phyloP scores from a whole-genome alignment of 306 rosid genomes.

The Acmispon strigosus region DNA sequence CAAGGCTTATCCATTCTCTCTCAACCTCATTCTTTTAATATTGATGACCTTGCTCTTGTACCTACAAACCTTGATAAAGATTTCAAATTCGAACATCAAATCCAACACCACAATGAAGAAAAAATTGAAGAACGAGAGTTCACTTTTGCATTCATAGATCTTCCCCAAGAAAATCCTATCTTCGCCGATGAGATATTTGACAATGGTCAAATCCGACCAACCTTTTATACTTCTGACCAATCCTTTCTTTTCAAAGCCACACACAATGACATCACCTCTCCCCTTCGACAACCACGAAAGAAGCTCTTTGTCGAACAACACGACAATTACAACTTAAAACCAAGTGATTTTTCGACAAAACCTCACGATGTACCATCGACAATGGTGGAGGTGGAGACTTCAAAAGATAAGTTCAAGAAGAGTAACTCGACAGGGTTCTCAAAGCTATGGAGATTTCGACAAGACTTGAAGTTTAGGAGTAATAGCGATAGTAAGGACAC shows the following conservation, averaged over 20 bases:
- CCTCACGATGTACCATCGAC: not conserved
- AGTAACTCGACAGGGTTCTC: too few species aligned
- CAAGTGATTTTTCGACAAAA: not conserved
- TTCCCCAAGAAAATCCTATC: constrained; percentile 39
- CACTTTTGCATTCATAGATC: constrained; percentile 34
- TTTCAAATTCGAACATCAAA: not conserved
- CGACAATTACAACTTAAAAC: too few species aligned
- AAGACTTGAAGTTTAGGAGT: too few species aligned
- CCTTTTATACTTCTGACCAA: constrained; percentile 31
- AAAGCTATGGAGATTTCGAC: too few species aligned
- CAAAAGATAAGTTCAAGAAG: constrained; percentile 22
- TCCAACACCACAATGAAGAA: not conserved
- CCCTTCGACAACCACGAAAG: constrained; percentile 37
- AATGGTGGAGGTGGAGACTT: not conserved
- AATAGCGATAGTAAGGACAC: too few species aligned
- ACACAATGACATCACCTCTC: not conserved
- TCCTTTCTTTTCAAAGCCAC: constrained; percentile 24
- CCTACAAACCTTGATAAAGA: not conserved
- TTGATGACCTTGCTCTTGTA: not conserved
- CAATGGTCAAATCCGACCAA: constrained; percentile 51
- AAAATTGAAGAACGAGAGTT: constrained; percentile 31
- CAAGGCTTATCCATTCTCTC: not conserved
- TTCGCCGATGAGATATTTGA: constrained; percentile 48
- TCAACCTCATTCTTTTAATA: not conserved
- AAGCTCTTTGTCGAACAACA: constrained; percentile 36